Evolutionary conservation across 1,284 basidiomycete species (phyloP), one percentile per base, ranked within the genome.

Genomic region (Ceratobasidium sp.): DNA sequence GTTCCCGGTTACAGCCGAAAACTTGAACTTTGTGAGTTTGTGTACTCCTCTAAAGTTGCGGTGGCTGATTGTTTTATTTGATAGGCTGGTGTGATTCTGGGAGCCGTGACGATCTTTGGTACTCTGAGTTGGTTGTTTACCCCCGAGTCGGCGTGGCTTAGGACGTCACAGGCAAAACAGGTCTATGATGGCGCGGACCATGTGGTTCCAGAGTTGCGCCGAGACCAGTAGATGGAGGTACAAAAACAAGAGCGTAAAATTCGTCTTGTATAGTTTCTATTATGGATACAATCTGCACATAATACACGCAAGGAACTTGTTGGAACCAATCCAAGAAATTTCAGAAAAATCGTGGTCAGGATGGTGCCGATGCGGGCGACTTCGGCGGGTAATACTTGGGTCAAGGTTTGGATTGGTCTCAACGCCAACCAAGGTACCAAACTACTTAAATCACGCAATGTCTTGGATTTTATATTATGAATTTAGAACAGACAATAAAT

Each of bases 41-140:
- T 69, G 30, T 18, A 16, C 69, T 12, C 41, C 30, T n/a, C 5
- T 23, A 10, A 10, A 23, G 30, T 35, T 60, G 30, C 12, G 3
- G 18, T 20, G 59, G 16, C 10, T 33, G 66, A 27, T 54, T 76
- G 33, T 46, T 35, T 30, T 16, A 7, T 30, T 35, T 38, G 48
- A 64, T 77, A 94, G 92, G 90, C 93, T 6, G 85, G 87, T 73
- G 93, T 94, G 46, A 96, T 96, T 79, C 92, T 95, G 80, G 93
- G 89, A 12, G 85, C 88, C 18, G 91, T 94, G 77, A 93, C 94
- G 1, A 85, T 96, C 79, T 92, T 95, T 81, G 95, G 91, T 8
- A 81, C 94, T 78, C 79, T 92, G 41, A 91, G 89, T 77, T 96
- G 92, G 92, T 93, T 89, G 82, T 88, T 94, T 81, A 91, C 90